A percentile compares a stretch with the other conserved stretches of the same genome.
Conservation (phyloP, 352 stramenopile species). For the Phytopythium vexans region DNA sequence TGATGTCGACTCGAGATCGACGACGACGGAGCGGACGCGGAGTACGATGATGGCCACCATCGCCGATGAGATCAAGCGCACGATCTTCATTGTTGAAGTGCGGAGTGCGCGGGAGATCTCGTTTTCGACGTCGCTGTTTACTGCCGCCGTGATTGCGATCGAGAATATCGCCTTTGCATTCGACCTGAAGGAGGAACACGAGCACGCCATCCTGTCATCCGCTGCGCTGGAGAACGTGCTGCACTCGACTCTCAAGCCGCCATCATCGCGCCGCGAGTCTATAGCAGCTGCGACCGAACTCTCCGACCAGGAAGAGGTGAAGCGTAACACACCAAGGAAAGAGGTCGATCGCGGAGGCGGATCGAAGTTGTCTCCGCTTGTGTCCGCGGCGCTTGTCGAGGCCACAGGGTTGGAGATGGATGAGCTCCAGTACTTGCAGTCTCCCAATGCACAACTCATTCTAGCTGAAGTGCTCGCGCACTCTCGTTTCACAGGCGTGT, state of each 20-base stretch:
- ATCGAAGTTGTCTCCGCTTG: too few relatives aligned
- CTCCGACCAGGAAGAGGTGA: too few relatives aligned
- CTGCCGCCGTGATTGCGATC: slow-evolving; percentile 44
- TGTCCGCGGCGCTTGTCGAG: neutral
- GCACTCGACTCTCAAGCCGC: slow-evolving; percentile 1
- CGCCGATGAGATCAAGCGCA: slow-evolving; percentile 41
- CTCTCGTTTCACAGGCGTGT: slow-evolving; percentile 3
- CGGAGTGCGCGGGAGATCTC: slow-evolving; percentile 32
- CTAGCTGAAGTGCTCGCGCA: slow-evolving; percentile 1
- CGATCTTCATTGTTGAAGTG: slow-evolving; percentile 60
- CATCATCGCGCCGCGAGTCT: neutral
- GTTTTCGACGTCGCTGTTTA: slow-evolving; percentile 59
- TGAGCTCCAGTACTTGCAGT: slow-evolving; percentile 4
- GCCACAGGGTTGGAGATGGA: slow-evolving; percentile 1
- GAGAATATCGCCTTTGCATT: slow-evolving; percentile 71
- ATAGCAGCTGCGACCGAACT: too few relatives aligned
- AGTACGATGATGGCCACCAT: slow-evolving; percentile 33
- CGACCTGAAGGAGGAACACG: slow-evolving; percentile 42
- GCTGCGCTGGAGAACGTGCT: slow-evolving; percentile 39
- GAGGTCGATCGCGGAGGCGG: too few relatives aligned
- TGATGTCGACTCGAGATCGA: slow-evolving; percentile 42
- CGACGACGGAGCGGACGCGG: slow-evolving; percentile 12
- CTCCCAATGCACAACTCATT: slow-evolving; percentile 6
- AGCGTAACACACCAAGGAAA: too few relatives aligned
- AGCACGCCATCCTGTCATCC: slow-evolving; percentile 19